Evolutionary conservation across 2,329 filamentous ascomycete species (phyloP), one percentile per base, ranked within the genome.

Genomic region (Elsinoe perseae): DNA sequence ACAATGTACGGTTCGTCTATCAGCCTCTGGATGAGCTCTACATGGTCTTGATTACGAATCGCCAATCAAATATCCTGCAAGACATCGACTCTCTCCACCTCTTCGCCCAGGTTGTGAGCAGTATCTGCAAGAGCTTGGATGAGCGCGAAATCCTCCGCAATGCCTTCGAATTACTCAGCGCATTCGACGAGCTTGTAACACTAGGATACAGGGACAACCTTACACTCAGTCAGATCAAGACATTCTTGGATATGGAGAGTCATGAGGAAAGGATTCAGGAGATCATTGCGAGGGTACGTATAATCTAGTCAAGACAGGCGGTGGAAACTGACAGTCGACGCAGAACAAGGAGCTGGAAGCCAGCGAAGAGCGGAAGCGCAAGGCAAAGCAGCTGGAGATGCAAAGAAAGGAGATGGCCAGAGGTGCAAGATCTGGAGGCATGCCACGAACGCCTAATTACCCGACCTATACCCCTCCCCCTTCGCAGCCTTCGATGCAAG

Each of bases 1-100:
- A 98, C 77, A 97, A 95, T 77, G 93, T 98, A 68, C 92, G 93
- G 76, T 98, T 96, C 70, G 93, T 98, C 58, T 98, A 98, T 79
- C 93, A 98, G 73, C 95, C 93, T 59, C 81, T 98, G 62, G 95
- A 98, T 75, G 95, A 98, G 78, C 85, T 98, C 62, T 98, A 98
- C 81, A 97, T 98, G 83, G 92, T 98, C 63, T 84, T 98, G 68
- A 97, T 98, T 75, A 98, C 95, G 72, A 98, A 98, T 79, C 87
- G 90, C 66, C 93, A 97, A 78, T 97, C 92, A 73, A 98, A 98
- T 75, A 98, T 98, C 64, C 81, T 98, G 53, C 93, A 98, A 76
- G 93, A 98, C 73, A 98, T 98, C 72, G 93, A 97, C 75, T 95
- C 93, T 58, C 82, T 98, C 59, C 95, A 98, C 72, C 81, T 98